Percentiles rank a stretch among this genome's conserved stretches.
These are phyloP conservation scores for Leccinum glutinopallens DNA, from an alignment of 1,284 basidiomycete species.

Conservation along the genomic window DNA sequence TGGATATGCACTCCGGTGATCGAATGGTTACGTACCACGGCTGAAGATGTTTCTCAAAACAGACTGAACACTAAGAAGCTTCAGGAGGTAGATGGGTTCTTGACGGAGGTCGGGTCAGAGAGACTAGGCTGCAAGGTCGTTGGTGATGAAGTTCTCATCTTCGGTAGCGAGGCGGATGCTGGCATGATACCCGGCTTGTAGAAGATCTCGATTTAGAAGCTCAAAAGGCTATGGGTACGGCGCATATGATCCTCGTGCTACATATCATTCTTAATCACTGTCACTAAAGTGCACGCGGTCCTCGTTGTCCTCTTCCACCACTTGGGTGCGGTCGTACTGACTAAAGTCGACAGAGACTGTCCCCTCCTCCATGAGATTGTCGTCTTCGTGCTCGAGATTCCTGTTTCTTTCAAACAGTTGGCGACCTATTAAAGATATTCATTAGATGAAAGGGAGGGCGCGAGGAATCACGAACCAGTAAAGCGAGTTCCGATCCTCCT, in stretches of 20 bases:
- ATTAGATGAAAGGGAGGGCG: constrained; percentile 16
- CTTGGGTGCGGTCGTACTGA: constrained; percentile 75
- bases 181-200: constrained; percentile 48
- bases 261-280: constrained; percentile 58
- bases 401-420: constrained; percentile 87
- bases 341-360: constrained; percentile 83
- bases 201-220: constrained; percentile 18
- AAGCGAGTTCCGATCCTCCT: constrained; percentile 67
- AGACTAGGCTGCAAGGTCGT: constrained; percentile 47
- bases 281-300: constrained; percentile 75
- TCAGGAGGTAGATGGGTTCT: constrained; percentile 57
- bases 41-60: constrained; percentile 51
- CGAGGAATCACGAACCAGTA: constrained; percentile 55
- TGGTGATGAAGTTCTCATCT: constrained; percentile 40
- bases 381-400: constrained; percentile 68
- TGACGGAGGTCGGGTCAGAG: constrained; percentile 49
- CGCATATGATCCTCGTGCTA: constrained; percentile 17
- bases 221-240: constrained; percentile 20
- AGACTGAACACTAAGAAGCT: constrained; percentile 34
- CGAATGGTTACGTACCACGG: constrained; percentile 71
- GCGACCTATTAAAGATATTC: constrained; percentile 57
- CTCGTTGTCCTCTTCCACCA: constrained; percentile 63
- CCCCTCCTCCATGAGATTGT: constrained; percentile 79
- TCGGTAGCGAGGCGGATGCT: constrained; percentile 40
- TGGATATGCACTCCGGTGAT: constrained; percentile 77